A percentile compares a stretch with the other conserved stretches of the same genome.
These are phyloP conservation scores for Aphanomyces stellatus DNA, from an alignment of 352 stramenopile genomes.

Conservation along the genomic window DNA sequence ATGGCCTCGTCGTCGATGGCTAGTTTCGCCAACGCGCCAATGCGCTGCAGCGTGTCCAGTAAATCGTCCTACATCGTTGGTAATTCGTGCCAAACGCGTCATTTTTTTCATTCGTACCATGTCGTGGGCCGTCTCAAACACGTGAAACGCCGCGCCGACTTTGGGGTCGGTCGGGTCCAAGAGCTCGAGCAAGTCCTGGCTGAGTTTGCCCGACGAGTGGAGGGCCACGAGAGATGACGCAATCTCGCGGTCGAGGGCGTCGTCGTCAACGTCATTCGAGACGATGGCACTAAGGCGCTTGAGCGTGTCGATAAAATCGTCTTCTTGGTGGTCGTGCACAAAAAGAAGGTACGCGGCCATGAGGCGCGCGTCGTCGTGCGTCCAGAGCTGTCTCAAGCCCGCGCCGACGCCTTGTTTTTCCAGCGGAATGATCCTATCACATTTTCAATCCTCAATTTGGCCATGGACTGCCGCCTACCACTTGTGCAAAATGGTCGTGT, in stretches of 20 bases:
- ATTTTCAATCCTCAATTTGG: not conserved
- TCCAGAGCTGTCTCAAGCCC: slow-evolving; percentile 36
- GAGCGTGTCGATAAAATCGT: slow-evolving; percentile 58
- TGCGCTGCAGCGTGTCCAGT: slow-evolving; percentile 41
- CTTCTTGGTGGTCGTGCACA: slow-evolving; percentile 47
- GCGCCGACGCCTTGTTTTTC: slow-evolving; percentile 26
- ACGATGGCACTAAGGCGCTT: slow-evolving; percentile 33
- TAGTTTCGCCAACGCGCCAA: slow-evolving; percentile 11
- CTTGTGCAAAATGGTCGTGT: slow-evolving; percentile 34
- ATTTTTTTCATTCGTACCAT: slow-evolving; percentile 4
- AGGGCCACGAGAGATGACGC: slow-evolving; percentile 26
- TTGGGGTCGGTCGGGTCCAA: slow-evolving; percentile 29
- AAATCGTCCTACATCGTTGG: slow-evolving; percentile 31
- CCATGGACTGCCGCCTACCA: slow-evolving; percentile 20
- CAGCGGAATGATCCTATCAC: slow-evolving; percentile 33
- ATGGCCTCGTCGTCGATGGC: not conserved
- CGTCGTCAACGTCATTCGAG: not conserved
- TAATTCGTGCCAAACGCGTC: too few species aligned
- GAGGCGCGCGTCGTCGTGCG: slow-evolving; percentile 48
- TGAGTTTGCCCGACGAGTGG: slow-evolving; percentile 25
- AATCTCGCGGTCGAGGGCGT: not conserved
- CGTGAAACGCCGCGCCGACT: slow-evolving; percentile 46
- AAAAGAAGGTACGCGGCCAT: slow-evolving; percentile 58
- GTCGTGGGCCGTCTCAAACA: slow-evolving; percentile 42
- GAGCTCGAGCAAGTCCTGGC: slow-evolving; percentile 26